phyloP scores from a whole-genome alignment of 768 basidiomycete genomes.

The Leccinum variicolor region DNA sequence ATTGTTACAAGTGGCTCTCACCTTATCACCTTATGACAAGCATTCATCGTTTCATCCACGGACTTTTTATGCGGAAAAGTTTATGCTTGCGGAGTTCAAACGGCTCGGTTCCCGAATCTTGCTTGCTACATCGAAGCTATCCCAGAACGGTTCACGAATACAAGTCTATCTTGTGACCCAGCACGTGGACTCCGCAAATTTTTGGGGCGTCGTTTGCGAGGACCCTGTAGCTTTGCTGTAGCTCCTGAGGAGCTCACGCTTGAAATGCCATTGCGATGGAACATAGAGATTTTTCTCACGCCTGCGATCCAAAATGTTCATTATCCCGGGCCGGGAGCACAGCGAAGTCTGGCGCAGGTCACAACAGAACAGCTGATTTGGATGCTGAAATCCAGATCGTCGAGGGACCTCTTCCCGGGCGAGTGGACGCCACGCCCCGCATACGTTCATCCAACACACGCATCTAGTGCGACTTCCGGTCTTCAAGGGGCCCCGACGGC shows the following conservation, averaged over 20 bases:
- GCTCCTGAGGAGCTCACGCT: slow-evolving; percentile 67
- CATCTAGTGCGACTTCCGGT: too few species aligned
- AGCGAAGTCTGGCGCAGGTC: too few species aligned
- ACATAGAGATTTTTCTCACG: slow-evolving; percentile 86
- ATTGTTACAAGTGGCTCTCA: too few species aligned
- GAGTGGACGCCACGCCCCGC: neutral
- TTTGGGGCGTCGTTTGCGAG: slow-evolving; percentile 86
- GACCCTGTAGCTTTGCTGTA: slow-evolving; percentile 69
- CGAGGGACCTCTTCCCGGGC: neutral
- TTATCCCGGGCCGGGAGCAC: slow-evolving; percentile 47
- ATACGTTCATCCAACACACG: neutral
- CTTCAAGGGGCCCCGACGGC: too few species aligned
- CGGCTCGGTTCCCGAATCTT: slow-evolving; percentile 91
- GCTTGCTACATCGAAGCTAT: slow-evolving; percentile 92
- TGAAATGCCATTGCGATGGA: too few species aligned
- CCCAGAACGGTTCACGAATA: too few species aligned
- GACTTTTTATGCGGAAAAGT: slow-evolving; percentile 71
- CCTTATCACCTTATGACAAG: too few species aligned
- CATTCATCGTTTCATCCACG: slow-evolving; percentile 82
- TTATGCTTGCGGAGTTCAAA: slow-evolving; percentile 93
- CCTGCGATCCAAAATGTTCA: slow-evolving; percentile 80
- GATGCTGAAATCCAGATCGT: neutral
- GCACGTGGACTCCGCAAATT: slow-evolving; percentile 92
- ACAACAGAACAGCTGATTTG: too few species aligned
- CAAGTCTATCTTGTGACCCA: slow-evolving; percentile 78